Evolutionary conservation across 495 filamentous ascomycete species (phyloP), one percentile per base, ranked within the genome.

Genomic region (Penicillium canariense): DNA sequence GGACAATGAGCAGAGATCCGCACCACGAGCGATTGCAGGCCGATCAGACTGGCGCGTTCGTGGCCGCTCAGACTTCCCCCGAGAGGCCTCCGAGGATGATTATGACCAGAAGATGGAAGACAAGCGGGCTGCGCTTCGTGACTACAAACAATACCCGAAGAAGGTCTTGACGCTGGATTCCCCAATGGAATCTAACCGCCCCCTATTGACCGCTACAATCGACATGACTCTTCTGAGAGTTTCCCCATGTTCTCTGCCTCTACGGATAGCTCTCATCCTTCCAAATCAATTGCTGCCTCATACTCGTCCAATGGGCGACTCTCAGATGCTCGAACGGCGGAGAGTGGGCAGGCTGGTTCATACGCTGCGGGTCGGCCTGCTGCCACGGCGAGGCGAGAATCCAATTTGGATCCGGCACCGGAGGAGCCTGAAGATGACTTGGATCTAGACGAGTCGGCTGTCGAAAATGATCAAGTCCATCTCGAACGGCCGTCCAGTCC

Each of bases 231-330:
- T 2, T 81, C 85, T 20, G 90, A 93, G 55, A 91, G 88, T 59
- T 90, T 90, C 58, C 82, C 87, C 28, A 83, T 94, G 75, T 90
- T 95, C 66, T 91, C 86, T n/a, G 80, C 85, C 7, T 91, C 89
- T 2, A 83, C 84, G 11, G 81, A 85, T 15, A 84, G 83, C 43
- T 81, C 77, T 4, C 68, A 77, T 32, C 76, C 72, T 30, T 69
- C 72, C 4, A 77, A 72, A 49, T 81, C 76, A 28, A 55, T 72
- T 0, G 71, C 60, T 4, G 70, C 71, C 22, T 81, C 78, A 2
- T 76, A 73, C 14, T 73, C 69, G 17, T 71, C 75, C 27, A 68
- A 43, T 48, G 47, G 51, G 7, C 59, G 57, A 27, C 39, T 60
- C 40, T 53, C 63, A 15, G 55, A 61, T 9, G 47, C 34, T 12